Percentiles rank a stretch among this genome's conserved stretches.
Evolutionary conservation across 2,329 filamentous ascomycete species (phyloP).

Genomic region (Ophiosphaerella korrae): DNA sequence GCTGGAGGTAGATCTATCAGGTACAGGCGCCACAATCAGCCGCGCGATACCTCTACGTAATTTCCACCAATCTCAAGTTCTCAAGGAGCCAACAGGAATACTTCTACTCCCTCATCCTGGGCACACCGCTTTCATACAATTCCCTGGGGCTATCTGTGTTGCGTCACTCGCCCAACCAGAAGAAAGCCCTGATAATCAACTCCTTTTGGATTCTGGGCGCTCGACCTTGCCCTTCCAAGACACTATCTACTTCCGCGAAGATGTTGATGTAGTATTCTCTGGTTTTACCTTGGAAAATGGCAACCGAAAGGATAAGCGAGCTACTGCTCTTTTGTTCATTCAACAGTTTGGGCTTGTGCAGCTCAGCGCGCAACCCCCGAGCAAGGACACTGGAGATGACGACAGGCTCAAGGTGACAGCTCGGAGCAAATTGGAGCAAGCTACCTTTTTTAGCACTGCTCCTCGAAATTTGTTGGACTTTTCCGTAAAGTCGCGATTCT

Average conservation of each 20-base stretch:
- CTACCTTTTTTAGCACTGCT: conserved; percentile 86
- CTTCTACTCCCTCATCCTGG: conserved; percentile 79
- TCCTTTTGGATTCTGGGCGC: conserved; percentile 56
- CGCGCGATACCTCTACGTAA: conserved; percentile 70
- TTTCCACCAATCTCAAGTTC: conserved; percentile 50
- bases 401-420: conserved; percentile 67
- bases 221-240: conserved; percentile 74
- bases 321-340: conserved; percentile 59
- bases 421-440: conserved; percentile 90
- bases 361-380: conserved; percentile 60
- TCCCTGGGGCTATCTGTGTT: conserved; percentile 77
- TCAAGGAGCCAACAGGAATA: conserved; percentile 47
- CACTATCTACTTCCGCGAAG: conserved; percentile 74
- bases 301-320: conserved; percentile 43
- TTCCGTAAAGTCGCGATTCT: conserved; percentile 67
- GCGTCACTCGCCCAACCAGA: conserved; percentile 71
- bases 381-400: conserved; percentile 57
- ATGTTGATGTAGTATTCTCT: conserved; percentile 55
- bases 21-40: conserved; percentile 60
- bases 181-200: conserved; percentile 76
- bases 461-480: conserved; percentile 89
- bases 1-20: conserved; percentile 70
- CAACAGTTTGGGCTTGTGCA: conserved; percentile 64
- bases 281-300: conserved; percentile 56
- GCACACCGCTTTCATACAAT: conserved; percentile 80